Conservation (phyloP, 441 rosid species). For the Aquilaria agallochum region DNA sequence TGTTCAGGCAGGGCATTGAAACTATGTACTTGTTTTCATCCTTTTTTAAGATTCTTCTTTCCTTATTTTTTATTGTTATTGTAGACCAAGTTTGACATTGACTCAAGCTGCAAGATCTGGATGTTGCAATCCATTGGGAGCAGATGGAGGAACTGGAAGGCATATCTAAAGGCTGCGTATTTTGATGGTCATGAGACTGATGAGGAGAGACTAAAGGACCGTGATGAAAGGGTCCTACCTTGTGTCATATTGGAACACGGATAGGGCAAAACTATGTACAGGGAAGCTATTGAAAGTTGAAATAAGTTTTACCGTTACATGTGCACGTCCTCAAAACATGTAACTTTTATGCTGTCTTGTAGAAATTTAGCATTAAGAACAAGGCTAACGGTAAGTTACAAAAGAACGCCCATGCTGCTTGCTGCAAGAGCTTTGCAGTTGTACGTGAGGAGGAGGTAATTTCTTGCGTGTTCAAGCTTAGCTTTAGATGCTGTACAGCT, state of each 20-base stretch:
- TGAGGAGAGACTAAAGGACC: constrained; percentile 28
- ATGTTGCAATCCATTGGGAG: constrained; percentile 23
- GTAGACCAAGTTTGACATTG: constrained; percentile 29
- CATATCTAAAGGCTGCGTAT: constrained; percentile 23
- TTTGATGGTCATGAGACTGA: constrained; percentile 26
- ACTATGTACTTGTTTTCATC: background rate
- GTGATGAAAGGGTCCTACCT: constrained; percentile 21
- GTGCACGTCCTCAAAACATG: background rate
- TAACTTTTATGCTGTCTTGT: constrained; percentile 7
- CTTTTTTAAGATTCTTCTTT: background rate
- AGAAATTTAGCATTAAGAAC: constrained; percentile 23
- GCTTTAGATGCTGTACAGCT: background rate
- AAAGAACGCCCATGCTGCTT: constrained; percentile 21
- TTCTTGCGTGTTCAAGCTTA: background rate
- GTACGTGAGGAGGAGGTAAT: constrained; percentile 37
- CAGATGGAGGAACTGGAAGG: constrained; percentile 36
- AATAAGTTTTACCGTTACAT: background rate
- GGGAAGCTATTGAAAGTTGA: no score
- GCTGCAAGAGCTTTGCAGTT: constrained; percentile 33
- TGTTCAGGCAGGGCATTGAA: constrained; percentile 18
- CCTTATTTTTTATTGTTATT: background rate
- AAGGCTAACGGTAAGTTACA: constrained; percentile 27
- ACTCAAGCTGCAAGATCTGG: constrained; percentile 22
- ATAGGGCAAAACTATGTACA: constrained; percentile 26
- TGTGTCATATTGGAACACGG: constrained; percentile 28